Evolutionary conservation across 2,329 filamentous ascomycete species (phyloP).

Genomic region (Colletotrichum theobromicola): DNA sequence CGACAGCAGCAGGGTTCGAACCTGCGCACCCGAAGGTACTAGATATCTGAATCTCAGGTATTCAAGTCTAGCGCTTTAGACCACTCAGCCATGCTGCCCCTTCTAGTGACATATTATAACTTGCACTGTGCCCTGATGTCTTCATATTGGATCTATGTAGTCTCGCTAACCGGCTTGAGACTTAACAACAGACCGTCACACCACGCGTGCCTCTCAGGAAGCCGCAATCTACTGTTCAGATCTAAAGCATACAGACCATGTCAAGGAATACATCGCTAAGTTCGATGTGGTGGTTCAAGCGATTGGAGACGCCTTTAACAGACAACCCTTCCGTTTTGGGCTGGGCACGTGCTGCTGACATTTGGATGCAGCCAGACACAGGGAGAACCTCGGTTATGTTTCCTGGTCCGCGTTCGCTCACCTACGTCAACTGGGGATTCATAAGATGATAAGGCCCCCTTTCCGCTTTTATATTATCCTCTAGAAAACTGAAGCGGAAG

Average conservation of each 20-base stretch:
- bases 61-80: constrained; percentile 17
- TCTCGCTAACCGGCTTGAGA: too few species aligned
- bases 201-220: too few species aligned
- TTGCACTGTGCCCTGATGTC: too few species aligned
- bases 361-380: neutral
- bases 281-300: neutral
- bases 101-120: neutral
- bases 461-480: neutral
- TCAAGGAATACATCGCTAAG: neutral
- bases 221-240: neutral
- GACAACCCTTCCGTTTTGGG: neutral
- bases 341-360: neutral
- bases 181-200: too few species aligned
- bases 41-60: neutral
- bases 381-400: neutral
- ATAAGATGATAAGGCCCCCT: neutral
- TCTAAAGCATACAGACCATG: neutral
- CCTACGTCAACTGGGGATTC: neutral
- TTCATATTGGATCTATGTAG: too few species aligned
- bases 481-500: neutral
- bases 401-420: neutral
- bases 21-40: constrained; percentile 14
- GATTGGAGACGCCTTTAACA: neutral
- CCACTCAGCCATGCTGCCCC: constrained; percentile 15
- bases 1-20: constrained; percentile 21